Evolutionary conservation across 148 eudicot species (phyloP).

Genomic region (Spergularia marina): DNA sequence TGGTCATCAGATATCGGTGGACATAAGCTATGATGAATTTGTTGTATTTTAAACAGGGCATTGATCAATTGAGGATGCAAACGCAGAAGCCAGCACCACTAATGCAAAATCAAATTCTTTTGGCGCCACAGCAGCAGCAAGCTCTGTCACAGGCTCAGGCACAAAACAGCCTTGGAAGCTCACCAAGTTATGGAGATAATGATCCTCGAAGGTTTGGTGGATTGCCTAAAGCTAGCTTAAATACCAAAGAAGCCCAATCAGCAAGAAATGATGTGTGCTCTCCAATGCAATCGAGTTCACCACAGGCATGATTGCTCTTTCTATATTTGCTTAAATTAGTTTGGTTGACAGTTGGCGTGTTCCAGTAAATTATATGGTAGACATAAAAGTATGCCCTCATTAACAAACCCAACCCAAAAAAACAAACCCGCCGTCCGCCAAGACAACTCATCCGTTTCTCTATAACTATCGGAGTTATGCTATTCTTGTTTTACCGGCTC

Average conservation of each 20-base stretch:
- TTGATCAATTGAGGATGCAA: conserved; percentile 81
- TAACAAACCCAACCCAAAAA: too few relatives aligned
- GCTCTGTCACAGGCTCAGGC: conserved; percentile 83
- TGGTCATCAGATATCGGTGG: conserved; percentile 7
- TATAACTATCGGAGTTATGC: too few relatives aligned
- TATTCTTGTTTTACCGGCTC: too few relatives aligned
- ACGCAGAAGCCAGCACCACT: conserved; percentile 65
- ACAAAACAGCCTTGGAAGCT: conserved; percentile 70
- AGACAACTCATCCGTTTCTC: too few relatives aligned
- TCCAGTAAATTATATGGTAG: too few relatives aligned
- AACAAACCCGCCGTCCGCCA: too few relatives aligned
- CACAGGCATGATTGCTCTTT: conserved; percentile 55
- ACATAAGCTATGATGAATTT: neutral
- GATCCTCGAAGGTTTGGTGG: conserved; percentile 65
- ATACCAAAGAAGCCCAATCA: conserved; percentile 81
- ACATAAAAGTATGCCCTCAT: too few relatives aligned
- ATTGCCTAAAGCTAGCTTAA: conserved; percentile 76
- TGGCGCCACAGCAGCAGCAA: conserved; percentile 87
- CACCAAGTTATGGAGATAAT: conserved; percentile 63
- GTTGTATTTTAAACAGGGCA: conserved; percentile 49
- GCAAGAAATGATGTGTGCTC: conserved; percentile 90
- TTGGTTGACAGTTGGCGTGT: neutral
- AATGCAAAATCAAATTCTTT: conserved; percentile 70
- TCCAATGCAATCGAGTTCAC: conserved; percentile 83
- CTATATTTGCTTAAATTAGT: neutral